Evolutionary conservation across 768 basidiomycete species (phyloP), one percentile per base, ranked within the genome.

Genomic region (Nevesoporus exiguus): DNA sequence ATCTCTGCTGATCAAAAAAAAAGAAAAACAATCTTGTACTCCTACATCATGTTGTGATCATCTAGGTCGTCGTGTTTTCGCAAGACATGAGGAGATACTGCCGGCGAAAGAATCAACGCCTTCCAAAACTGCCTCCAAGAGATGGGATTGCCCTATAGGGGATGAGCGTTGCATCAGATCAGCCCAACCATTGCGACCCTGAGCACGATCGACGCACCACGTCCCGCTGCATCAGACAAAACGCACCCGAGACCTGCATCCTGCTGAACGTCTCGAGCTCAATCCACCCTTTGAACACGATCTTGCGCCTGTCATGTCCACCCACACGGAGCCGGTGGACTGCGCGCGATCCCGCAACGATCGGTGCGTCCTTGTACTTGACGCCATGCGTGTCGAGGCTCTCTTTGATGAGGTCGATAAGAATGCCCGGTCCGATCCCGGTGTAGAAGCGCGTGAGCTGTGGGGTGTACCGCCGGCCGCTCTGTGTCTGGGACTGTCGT

Each of bases 371-470:
- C 62, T 81, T 84, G 65, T 75, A 76, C 62, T 80, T 79, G 21
- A 84, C 80, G 8, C 73, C 74, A 1, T 81, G 61, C 0, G 49
- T 59, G 34, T 76, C 72, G 11, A 91, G 73, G 30, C 77, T 77
- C 47, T 81, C 79, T 49, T 80, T 74, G 47, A 92, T 69, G 51
- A 85, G 74, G 5, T 70, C 61, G 37, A 84, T 63, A 40, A 91
- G 72, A 4, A 79, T 69, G 0, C 71, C 69, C 0, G 88, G 87
- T 0, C 75, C 74, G 3, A 85, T 66, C 0, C 77, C 68, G 0
- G 86, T 79, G 67, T 91, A 93, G 76, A 94, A 93, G 0, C 91
- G 85, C 0, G 92, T 93, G 17, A 92, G 77, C 54, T 85, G 80
- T 0, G 90, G 87, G 2, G 76, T 84, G 61, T 92, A 91, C 11